Conservation (phyloP, 2,329 filamentous ascomycete species). For the Pseudogymnoascus destructans region DNA sequence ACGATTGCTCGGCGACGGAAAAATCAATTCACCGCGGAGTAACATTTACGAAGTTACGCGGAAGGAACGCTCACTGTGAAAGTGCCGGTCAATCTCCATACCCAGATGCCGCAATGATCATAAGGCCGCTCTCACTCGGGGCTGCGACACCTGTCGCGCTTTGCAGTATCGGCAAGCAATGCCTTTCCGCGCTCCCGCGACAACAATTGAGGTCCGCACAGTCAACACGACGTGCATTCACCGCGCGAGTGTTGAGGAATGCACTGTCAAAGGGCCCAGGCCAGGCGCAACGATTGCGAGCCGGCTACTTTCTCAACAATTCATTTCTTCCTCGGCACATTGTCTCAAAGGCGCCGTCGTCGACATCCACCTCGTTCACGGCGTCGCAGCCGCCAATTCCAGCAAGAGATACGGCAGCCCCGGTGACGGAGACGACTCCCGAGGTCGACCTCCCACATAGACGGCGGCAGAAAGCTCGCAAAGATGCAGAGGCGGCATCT, state of each 20-base stretch:
- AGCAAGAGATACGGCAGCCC: neutral
- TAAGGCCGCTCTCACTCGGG: conserved; percentile 9
- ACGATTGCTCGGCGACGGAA: neutral
- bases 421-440: neutral
- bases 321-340: neutral
- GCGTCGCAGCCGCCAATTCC: conserved; percentile 6
- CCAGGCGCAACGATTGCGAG: neutral
- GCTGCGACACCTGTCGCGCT: conserved; percentile 7
- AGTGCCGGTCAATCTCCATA: neutral
- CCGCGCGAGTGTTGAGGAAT: conserved; percentile 7
- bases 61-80: conserved; percentile 5
- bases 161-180: neutral
- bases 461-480: conserved; percentile 19
- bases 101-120: conserved; percentile 9
- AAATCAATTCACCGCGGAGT: neutral
- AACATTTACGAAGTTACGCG: conserved; percentile 4
- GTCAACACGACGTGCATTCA: neutral
- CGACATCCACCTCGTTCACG: neutral
- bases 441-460: conserved; percentile 22
- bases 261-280: neutral
- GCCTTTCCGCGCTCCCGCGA: neutral
- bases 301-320: conserved; percentile 6
- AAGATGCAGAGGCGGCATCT: conserved; percentile 15
- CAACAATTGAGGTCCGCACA: neutral
- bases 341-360: neutral